Evolutionary conservation across 495 filamentous ascomycete genomes (phyloP).

Genomic region (Aspergillus cristatus): DNA sequence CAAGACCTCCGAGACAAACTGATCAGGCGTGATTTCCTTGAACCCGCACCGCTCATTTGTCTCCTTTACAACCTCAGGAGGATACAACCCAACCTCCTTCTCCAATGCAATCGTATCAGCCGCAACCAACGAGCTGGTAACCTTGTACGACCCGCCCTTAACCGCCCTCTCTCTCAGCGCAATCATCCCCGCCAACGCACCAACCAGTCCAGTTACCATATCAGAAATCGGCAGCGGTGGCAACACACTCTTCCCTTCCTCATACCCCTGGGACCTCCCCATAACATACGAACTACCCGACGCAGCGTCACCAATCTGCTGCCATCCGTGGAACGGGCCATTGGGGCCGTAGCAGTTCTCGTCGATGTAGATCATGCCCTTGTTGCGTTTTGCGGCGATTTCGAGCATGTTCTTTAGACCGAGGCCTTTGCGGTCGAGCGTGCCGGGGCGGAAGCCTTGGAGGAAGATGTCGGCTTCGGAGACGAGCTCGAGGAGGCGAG

Average conservation of each 20-base stretch:
- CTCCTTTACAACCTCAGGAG: constrained; percentile 35
- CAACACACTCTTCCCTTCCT: constrained; percentile 52
- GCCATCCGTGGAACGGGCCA: constrained; percentile 28
- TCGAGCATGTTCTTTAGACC: constrained; percentile 40
- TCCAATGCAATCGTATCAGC: constrained; percentile 13
- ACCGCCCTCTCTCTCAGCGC: constrained; percentile 21
- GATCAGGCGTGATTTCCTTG: neutral
- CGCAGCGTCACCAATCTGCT: constrained; percentile 40
- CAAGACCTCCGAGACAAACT: constrained; percentile 5
- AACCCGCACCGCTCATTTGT: constrained; percentile 3
- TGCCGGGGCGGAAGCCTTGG: constrained; percentile 45
- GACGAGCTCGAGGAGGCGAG: constrained; percentile 34
- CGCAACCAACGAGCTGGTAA: constrained; percentile 17
- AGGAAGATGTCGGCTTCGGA: constrained; percentile 47
- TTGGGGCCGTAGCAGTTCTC: constrained; percentile 55
- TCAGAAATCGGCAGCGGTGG: constrained; percentile 65
- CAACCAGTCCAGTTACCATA: constrained; percentile 54
- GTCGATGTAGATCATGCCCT: constrained; percentile 52
- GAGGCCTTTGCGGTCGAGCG: constrained; percentile 43
- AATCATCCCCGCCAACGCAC: constrained; percentile 44
- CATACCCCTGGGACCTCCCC: constrained; percentile 45
- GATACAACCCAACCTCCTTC: constrained; percentile 18
- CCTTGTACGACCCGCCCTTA: constrained; percentile 20
- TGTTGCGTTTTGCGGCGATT: constrained; percentile 30
- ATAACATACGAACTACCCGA: constrained; percentile 10